Conservation (phyloP, 352 stramenopile genomes). For the Globisporangium mamillatum region DNA sequence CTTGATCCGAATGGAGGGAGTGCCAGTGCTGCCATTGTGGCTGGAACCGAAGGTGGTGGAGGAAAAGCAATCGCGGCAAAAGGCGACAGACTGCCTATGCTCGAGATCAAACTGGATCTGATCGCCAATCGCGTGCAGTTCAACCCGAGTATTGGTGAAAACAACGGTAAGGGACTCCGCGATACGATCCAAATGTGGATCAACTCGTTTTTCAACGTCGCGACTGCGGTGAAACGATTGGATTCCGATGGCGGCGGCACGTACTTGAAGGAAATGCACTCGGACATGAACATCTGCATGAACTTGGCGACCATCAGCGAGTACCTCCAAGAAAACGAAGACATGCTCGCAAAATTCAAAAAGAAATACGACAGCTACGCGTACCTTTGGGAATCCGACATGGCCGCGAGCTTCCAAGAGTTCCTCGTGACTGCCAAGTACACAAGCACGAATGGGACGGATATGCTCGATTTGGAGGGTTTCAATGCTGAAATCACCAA, state of each 20-base stretch:
- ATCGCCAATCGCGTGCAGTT: constrained; percentile 88
- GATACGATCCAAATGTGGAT: constrained; percentile 96
- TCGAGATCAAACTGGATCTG: constrained; percentile 97
- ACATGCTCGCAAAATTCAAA: constrained; percentile 91
- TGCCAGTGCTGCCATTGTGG: constrained; percentile 25
- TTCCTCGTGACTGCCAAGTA: constrained; percentile 84
- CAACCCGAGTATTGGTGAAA: constrained; percentile 83
- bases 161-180: constrained; percentile 92
- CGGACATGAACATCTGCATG: constrained; percentile 95
- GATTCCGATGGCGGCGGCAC: constrained; percentile 93
- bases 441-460: constrained; percentile 71
- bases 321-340: constrained; percentile 91
- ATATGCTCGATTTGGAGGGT: constrained; percentile 91
- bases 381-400: constrained; percentile 96
- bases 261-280: constrained; percentile 96
- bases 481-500: constrained; percentile 96
- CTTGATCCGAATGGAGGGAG: constrained; percentile 82
- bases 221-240: constrained; percentile 94
- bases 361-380: constrained; percentile 93
- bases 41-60: constrained; percentile 39
- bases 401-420: constrained; percentile 89
- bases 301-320: constrained; percentile 93
- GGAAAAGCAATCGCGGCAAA: constrained; percentile 39
- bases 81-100: constrained; percentile 84
- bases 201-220: constrained; percentile 96